Evolutionary conservation across 1,139 yeast genomes (phyloP).

Genomic region (Yamadazyma mexicana): DNA sequence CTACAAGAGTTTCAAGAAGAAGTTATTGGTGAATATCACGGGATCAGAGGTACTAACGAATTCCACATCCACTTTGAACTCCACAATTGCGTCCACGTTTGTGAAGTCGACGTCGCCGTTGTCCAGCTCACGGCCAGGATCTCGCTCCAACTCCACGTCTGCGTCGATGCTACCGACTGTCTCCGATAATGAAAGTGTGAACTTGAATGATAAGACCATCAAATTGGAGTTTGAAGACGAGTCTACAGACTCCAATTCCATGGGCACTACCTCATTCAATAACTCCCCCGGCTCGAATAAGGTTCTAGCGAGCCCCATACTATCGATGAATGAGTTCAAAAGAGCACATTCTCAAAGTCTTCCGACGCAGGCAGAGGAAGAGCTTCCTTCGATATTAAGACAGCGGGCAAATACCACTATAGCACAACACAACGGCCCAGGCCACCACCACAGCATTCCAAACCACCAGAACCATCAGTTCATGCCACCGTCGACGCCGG

Average conservation of each 20-base stretch:
- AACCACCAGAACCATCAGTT: slow-evolving; percentile 4
- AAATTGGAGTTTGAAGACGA: slow-evolving; percentile 3
- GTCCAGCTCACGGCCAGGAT: neutral
- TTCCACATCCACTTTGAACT: slow-evolving; percentile 2
- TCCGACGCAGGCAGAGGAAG: slow-evolving; percentile 21
- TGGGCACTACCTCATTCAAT: neutral
- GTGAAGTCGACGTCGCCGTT: neutral
- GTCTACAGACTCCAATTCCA: neutral
- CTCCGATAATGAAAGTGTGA: slow-evolving; percentile 2
- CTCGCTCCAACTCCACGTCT: slow-evolving; percentile 1
- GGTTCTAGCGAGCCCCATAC: slow-evolving; percentile 36
- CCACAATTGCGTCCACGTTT: neutral
- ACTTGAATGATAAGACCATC: neutral
- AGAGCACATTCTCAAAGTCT: slow-evolving; percentile 39
- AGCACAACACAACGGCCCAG: slow-evolving; percentile 5
- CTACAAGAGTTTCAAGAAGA: slow-evolving; percentile 23
- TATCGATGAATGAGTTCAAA: slow-evolving; percentile 25
- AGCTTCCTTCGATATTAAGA: slow-evolving; percentile 12
- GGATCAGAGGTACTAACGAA: neutral
- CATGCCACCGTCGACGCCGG: slow-evolving; percentile 21
- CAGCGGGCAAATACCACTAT: slow-evolving; percentile 18
- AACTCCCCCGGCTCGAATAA: slow-evolving; percentile 21
- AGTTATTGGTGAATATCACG: neutral
- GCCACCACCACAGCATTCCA: too few species aligned
- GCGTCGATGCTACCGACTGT: neutral